These are phyloP conservation scores for Wallemia mellicola DNA, from an alignment of 1,284 basidiomycete genomes.

Conservation along the genomic window DNA sequence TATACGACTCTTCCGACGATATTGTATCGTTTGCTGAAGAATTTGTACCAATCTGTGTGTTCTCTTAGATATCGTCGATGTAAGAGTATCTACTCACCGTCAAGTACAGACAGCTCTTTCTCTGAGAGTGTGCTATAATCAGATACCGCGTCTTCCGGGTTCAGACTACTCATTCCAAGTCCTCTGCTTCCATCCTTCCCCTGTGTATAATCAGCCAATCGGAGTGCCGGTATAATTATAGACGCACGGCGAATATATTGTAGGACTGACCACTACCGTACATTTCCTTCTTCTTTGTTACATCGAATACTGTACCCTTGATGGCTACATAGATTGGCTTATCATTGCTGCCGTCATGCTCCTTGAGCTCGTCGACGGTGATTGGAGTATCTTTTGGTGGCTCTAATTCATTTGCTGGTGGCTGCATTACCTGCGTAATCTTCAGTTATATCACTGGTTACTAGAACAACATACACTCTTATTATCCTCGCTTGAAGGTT, in stretches of 20 bases:
- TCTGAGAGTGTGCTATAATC: constrained; percentile 54
- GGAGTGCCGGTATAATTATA: not conserved
- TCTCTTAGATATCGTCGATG: not conserved
- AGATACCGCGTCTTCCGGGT: constrained; percentile 54
- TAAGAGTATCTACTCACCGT: constrained; percentile 65
- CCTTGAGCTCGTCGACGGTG: constrained; percentile 32
- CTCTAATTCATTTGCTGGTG: constrained; percentile 19
- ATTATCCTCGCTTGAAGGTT: not conserved
- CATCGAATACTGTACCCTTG: constrained; percentile 65
- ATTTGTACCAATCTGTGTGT: constrained; percentile 11
- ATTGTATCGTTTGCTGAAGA: constrained; percentile 30
- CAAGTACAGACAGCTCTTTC: constrained; percentile 47
- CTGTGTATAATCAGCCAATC: constrained; percentile 8
- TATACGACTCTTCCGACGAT: constrained; percentile 34
- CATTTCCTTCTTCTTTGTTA: constrained; percentile 39
- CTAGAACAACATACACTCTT: not conserved
- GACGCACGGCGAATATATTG: constrained; percentile 25
- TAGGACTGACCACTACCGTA: constrained; percentile 45
- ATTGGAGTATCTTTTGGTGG: constrained; percentile 50
- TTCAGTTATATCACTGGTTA: no score
- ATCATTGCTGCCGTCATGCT: constrained; percentile 34
- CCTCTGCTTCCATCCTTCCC: constrained; percentile 65
- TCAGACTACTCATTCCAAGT: constrained; percentile 54
- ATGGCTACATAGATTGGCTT: constrained; percentile 63
- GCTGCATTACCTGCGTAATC: not conserved